These are phyloP conservation scores for Nitzschia sp. DNA, from an alignment of 108 stramenopile genomes.

Conservation along the genomic window DNA sequence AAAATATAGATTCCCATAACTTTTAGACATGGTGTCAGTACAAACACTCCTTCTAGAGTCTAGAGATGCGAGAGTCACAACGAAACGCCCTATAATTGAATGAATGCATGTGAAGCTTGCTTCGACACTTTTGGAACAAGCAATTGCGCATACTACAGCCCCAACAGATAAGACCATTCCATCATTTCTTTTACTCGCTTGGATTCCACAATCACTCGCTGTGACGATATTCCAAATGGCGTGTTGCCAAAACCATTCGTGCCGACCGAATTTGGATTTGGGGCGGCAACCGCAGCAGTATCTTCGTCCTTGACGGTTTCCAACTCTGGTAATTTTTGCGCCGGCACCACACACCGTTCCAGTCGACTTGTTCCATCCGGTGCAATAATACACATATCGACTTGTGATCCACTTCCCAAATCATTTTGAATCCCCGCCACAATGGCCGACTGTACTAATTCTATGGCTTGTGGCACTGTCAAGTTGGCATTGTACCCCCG, in stretches of 20 bases:
- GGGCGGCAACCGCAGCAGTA: not conserved
- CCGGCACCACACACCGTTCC: conserved; percentile 37
- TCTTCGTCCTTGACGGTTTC: not conserved
- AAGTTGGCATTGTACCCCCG: conserved; percentile 42
- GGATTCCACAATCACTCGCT: conserved; percentile 27
- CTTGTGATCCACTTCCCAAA: conserved; percentile 83
- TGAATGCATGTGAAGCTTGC: too few species aligned
- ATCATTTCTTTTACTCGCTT: not conserved
- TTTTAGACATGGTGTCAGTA: too few species aligned
- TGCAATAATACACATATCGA: conserved; percentile 58
- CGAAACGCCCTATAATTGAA: too few species aligned
- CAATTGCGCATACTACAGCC: too few species aligned
- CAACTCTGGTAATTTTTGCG: conserved; percentile 22
- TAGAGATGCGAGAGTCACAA: too few species aligned
- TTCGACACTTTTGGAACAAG: too few species aligned
- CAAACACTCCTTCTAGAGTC: too few species aligned
- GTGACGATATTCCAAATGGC: conserved; percentile 62
- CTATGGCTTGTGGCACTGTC: conserved; percentile 61
- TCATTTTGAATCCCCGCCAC: conserved; percentile 82
- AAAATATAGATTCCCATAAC: too few species aligned
- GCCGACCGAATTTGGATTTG: conserved; percentile 25
- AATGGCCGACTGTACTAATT: conserved; percentile 65
- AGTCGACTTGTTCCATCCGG: conserved; percentile 31
- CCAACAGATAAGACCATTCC: not conserved
- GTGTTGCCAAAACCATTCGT: conserved; percentile 86